phyloP scores from a whole-genome alignment of 2,329 filamentous ascomycete genomes.

The Kalaharituber pfeilii region DNA sequence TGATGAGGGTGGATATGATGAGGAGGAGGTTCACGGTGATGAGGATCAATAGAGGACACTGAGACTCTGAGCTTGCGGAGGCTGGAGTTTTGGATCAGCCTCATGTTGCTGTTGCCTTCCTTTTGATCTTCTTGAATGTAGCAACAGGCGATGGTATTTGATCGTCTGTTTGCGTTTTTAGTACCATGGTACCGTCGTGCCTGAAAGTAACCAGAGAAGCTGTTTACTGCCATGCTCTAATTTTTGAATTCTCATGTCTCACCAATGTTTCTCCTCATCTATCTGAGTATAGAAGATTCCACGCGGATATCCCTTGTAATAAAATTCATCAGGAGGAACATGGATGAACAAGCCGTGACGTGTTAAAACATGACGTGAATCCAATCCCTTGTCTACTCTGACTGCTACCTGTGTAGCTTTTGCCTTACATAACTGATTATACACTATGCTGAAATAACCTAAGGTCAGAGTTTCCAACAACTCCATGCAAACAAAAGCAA shows the following conservation, averaged over 20 bases:
- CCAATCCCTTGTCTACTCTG: no score
- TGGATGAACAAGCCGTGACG: no score
- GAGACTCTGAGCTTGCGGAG: not conserved
- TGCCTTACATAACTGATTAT: no score
- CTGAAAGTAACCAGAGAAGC: not conserved
- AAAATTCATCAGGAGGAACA: no score
- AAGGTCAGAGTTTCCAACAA: no score
- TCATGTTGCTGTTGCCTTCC: not conserved
- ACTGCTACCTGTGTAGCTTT: no score
- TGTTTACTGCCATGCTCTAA: not conserved
- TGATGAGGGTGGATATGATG: constrained; percentile 82
- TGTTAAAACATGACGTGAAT: no score
- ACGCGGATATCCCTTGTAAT: not conserved
- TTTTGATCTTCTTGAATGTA: constrained; percentile 1
- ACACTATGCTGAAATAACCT: no score
- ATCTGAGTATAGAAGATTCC: not conserved
- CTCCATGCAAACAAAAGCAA: not conserved
- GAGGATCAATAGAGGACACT: constrained; percentile 55
- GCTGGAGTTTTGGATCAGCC: not conserved
- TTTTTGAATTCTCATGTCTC: not conserved
- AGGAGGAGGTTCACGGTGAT: constrained; percentile 61
- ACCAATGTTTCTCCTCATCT: not conserved
- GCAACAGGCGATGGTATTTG: not conserved
- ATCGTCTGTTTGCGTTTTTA: constrained; percentile 1
- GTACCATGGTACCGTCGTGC: not conserved